Evolutionary conservation across 208 protist species (phyloP).

Genomic region (Crithidia thermophila): DNA sequence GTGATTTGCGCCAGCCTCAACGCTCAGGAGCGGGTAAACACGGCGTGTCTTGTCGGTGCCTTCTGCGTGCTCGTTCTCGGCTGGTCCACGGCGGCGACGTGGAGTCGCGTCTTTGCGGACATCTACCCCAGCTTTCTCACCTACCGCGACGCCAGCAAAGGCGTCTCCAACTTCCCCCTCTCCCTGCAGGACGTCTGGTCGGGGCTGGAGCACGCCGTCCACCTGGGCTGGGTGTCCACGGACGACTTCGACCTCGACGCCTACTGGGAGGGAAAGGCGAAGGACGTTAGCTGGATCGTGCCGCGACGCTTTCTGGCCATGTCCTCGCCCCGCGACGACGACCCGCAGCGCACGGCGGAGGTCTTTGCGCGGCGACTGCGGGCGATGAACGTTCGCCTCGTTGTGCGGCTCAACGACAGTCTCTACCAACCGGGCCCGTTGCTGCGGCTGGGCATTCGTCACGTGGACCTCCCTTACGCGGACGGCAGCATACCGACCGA

Average conservation of each 20-base stretch:
- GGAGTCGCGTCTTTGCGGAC: constrained; percentile 41
- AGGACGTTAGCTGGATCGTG: constrained; percentile 96
- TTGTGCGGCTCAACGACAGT: constrained; percentile 95
- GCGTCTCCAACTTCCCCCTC: constrained; percentile 81
- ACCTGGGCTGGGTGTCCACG: constrained; percentile 79
- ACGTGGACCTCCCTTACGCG: constrained; percentile 94
- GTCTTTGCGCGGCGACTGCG: constrained; percentile 69
- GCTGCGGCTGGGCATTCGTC: constrained; percentile 85
- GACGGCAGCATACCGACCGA: constrained; percentile 93
- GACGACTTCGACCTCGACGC: constrained; percentile 87
- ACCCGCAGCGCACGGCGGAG: constrained; percentile 27
- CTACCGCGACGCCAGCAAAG: constrained; percentile 95
- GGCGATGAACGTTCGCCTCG: constrained; percentile 77
- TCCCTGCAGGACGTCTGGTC: constrained; percentile 78
- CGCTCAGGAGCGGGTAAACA: constrained; percentile 88
- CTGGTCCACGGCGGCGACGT: constrained; percentile 65
- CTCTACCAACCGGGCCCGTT: constrained; percentile 91
- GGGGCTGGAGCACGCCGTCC: constrained; percentile 73
- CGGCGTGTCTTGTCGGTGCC: constrained; percentile 72
- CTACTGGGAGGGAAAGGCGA: constrained; percentile 86
- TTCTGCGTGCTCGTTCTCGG: constrained; percentile 76
- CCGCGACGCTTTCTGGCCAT: constrained; percentile 95
- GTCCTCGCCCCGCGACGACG: constrained; percentile 61
- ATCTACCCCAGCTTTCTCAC: constrained; percentile 86
- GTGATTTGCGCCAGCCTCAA: constrained; percentile 64